Percentiles rank a stretch among this genome's conserved stretches.
These are phyloP conservation scores for Salix arbutifolia DNA, from an alignment of 345 rosid species.

Conservation along the genomic window DNA sequence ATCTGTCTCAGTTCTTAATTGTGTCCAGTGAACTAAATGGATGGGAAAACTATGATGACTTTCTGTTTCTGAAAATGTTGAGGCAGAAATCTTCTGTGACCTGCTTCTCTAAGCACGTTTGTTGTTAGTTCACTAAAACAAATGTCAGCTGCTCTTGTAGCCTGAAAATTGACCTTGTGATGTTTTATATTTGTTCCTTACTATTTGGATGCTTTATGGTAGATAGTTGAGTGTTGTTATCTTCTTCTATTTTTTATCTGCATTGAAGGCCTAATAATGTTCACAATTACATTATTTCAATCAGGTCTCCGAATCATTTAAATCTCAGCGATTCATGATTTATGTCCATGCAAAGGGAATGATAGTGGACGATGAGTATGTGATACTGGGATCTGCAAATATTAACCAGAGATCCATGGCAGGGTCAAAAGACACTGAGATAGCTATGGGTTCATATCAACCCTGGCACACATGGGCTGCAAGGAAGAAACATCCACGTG, in stretches of 20 bases:
- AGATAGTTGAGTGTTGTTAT: background rate
- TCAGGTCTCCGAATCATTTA: constrained; percentile 12
- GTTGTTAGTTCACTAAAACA: background rate
- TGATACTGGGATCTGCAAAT: constrained; percentile 86
- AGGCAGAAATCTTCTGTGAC: background rate
- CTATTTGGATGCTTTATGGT: too few species aligned
- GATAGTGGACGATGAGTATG: constrained; percentile 88
- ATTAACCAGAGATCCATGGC: constrained; percentile 97
- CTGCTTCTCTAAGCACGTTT: background rate
- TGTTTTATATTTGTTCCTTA: background rate
- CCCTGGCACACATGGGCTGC: constrained; percentile 65
- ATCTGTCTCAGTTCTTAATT: background rate
- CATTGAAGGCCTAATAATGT: background rate
- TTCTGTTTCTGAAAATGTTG: background rate
- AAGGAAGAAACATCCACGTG: constrained; percentile 59
- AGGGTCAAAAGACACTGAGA: constrained; percentile 90
- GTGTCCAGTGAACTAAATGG: background rate
- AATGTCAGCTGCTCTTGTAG: background rate
- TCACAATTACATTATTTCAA: background rate
- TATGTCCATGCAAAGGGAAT: constrained; percentile 95
- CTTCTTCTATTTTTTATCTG: background rate
- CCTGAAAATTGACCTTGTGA: background rate
- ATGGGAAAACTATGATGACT: background rate
- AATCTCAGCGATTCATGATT: constrained; percentile 64
- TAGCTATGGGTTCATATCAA: constrained; percentile 97